Conservation (phyloP, 768 basidiomycete species). For the Tulasnella sp. region DNA sequence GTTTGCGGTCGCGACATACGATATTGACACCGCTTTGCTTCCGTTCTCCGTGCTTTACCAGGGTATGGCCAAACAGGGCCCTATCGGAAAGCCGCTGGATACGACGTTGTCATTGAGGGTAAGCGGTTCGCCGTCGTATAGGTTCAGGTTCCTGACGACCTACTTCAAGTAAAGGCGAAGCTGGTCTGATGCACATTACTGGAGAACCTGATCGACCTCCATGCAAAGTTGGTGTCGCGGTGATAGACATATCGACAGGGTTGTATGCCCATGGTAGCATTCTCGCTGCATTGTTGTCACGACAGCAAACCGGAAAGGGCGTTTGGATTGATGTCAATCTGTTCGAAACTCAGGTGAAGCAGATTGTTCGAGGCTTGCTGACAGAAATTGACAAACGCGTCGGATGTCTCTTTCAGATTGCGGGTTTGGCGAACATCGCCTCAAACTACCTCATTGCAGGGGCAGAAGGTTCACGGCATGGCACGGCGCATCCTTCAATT, state of each 20-base stretch:
- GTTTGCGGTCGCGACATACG: constrained; percentile 33
- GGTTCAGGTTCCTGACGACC: background rate
- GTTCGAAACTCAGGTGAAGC: constrained; percentile 79
- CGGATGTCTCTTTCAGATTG: constrained; percentile 51
- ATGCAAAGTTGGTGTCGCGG: constrained; percentile 92
- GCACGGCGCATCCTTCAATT: constrained; percentile 91
- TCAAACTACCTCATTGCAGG: constrained; percentile 89
- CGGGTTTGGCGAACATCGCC: constrained; percentile 86
- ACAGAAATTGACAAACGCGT: background rate
- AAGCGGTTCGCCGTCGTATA: constrained; percentile 62
- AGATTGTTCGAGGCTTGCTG: background rate
- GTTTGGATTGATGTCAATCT: constrained; percentile 90
- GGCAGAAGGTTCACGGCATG: constrained; percentile 75
- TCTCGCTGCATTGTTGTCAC: constrained; percentile 80
- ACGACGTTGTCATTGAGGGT: constrained; percentile 81
- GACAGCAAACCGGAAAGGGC: constrained; percentile 79
- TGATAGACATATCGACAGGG: constrained; percentile 82
- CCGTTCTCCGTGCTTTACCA: constrained; percentile 30
- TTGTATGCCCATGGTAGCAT: constrained; percentile 91
- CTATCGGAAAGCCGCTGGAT: constrained; percentile 75
- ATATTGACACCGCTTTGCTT: constrained; percentile 7
- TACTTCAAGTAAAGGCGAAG: constrained; percentile 21
- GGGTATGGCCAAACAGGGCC: constrained; percentile 90
- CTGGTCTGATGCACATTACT: constrained; percentile 49
- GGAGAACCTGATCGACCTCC: constrained; percentile 84